These are phyloP conservation scores for Komagataea norvegica DNA, from an alignment of 1,139 yeast genomes.

Conservation along the genomic window DNA sequence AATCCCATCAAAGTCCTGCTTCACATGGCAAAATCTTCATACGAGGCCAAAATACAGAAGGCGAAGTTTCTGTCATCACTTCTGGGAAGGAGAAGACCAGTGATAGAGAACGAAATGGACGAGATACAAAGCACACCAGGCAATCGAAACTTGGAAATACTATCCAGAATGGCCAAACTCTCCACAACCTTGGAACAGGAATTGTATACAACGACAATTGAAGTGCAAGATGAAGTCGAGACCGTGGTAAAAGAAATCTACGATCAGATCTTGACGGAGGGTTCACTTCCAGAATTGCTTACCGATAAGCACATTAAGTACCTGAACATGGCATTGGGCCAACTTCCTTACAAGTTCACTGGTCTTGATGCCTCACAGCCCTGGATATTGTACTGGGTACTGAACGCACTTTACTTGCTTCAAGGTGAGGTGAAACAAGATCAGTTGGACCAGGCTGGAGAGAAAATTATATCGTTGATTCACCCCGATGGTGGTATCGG, in stretches of 20 bases:
- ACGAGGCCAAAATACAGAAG: slow-evolving; percentile 8
- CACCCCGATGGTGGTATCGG: slow-evolving; percentile 65
- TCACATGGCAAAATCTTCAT: too few species aligned
- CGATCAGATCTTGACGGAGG: slow-evolving; percentile 19
- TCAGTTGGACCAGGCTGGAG: slow-evolving; percentile 23
- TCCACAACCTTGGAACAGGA: slow-evolving; percentile 22
- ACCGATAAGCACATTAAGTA: slow-evolving; percentile 33
- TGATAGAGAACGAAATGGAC: slow-evolving; percentile 14
- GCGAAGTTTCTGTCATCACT: slow-evolving; percentile 18
- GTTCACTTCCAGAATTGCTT: slow-evolving; percentile 20
- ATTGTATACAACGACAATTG: slow-evolving; percentile 36
- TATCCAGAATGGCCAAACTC: too few species aligned
- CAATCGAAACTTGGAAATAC: slow-evolving; percentile 14
- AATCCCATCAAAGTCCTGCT: too few species aligned
- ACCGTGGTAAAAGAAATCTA: slow-evolving; percentile 32
- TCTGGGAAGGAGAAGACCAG: slow-evolving; percentile 28
- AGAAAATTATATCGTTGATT: slow-evolving; percentile 31
- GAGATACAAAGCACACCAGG: too few species aligned
- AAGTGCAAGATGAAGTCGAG: slow-evolving; percentile 41
- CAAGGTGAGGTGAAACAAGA: slow-evolving; percentile 28
- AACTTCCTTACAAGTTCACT: slow-evolving; percentile 37
- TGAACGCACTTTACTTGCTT: slow-evolving; percentile 49
- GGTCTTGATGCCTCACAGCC: slow-evolving; percentile 81
- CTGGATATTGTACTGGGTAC: slow-evolving; percentile 86
- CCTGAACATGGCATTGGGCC: slow-evolving; percentile 45